A percentile compares a stretch with the other conserved stretches of the same genome.
These are phyloP conservation scores for Paramecium sexaurelia DNA, from an alignment of 73 alveolate genomes.

Conservation along the genomic window DNA sequence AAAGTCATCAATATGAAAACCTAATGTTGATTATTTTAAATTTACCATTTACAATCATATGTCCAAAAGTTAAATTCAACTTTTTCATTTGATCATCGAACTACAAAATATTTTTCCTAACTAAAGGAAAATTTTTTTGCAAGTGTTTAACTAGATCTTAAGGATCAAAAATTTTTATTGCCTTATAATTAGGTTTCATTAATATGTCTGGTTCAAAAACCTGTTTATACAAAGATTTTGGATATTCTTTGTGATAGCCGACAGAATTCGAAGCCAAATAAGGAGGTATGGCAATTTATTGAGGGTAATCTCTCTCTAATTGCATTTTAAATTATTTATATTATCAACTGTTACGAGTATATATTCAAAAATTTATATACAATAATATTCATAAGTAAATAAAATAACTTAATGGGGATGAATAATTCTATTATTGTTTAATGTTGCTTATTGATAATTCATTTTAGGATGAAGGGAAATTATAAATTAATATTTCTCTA, in stretches of 20 bases:
- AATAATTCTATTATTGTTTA: too few relatives aligned
- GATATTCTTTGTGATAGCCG: conserved; percentile 2
- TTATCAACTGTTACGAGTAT: not conserved
- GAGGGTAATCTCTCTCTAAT: not conserved
- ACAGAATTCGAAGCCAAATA: conserved; percentile 34
- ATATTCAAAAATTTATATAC: too few relatives aligned
- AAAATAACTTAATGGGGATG: too few relatives aligned
- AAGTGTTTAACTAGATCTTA: not conserved
- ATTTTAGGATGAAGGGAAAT: too few relatives aligned
- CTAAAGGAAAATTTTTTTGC: not conserved
- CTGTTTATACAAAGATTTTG: not conserved
- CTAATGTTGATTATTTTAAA: not conserved
- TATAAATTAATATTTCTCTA: too few relatives aligned
- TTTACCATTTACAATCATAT: conserved; percentile 15
- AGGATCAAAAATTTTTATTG: conserved; percentile 40
- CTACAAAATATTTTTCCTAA: not conserved
- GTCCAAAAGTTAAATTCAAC: not conserved
- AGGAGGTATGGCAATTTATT: not conserved
- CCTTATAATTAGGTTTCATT: conserved; percentile 40
- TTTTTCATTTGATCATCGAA: conserved; percentile 26
- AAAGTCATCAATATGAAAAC: conserved; percentile 52
- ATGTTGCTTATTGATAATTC: too few relatives aligned
- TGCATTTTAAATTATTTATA: conserved; percentile 1
- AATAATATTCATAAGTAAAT: too few relatives aligned
- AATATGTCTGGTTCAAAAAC: conserved; percentile 8